Conservation (phyloP, 225 moss, liverwort and hornwort genomes). For the Asterella californica region DNA sequence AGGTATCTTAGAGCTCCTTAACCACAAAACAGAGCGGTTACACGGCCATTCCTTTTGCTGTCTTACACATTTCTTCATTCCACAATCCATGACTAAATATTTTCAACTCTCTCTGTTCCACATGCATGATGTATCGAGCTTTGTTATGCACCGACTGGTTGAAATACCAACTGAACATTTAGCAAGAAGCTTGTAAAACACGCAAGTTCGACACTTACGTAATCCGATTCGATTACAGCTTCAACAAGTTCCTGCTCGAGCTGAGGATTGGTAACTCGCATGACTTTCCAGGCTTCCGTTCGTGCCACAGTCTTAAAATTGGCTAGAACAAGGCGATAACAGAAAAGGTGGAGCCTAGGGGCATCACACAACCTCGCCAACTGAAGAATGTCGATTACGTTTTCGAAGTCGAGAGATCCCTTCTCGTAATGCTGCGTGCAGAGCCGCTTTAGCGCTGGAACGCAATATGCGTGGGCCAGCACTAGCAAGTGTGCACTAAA, state of each 20-base stretch:
- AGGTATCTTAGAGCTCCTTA: not conserved
- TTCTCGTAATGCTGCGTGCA: slow-evolving; percentile 59
- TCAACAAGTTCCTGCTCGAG: slow-evolving; percentile 74
- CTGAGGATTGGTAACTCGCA: slow-evolving; percentile 59
- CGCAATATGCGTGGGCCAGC: slow-evolving; percentile 61
- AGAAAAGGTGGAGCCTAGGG: slow-evolving; percentile 64
- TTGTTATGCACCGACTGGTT: not conserved
- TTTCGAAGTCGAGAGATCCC: slow-evolving; percentile 50
- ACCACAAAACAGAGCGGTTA: not conserved
- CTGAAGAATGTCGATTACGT: slow-evolving; percentile 65
- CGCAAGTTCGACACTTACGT: slow-evolving; percentile 36
- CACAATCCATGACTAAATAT: not conserved
- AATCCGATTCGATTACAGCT: slow-evolving; percentile 60
- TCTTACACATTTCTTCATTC: not conserved
- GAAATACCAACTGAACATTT: not conserved
- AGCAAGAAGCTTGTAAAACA: not conserved
- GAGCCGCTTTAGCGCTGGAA: slow-evolving; percentile 62
- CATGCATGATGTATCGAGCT: not conserved
- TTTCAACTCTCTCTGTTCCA: not conserved
- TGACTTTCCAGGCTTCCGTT: slow-evolving; percentile 72
- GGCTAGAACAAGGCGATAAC: slow-evolving; percentile 49
- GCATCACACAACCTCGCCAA: slow-evolving; percentile 83
- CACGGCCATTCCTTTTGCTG: not conserved
- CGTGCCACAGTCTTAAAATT: slow-evolving; percentile 59
- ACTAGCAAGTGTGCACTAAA: slow-evolving; percentile 62